These are phyloP conservation scores for Diplocarpon rosae DNA, from an alignment of 2,329 filamentous ascomycete genomes.

Conservation along the genomic window DNA sequence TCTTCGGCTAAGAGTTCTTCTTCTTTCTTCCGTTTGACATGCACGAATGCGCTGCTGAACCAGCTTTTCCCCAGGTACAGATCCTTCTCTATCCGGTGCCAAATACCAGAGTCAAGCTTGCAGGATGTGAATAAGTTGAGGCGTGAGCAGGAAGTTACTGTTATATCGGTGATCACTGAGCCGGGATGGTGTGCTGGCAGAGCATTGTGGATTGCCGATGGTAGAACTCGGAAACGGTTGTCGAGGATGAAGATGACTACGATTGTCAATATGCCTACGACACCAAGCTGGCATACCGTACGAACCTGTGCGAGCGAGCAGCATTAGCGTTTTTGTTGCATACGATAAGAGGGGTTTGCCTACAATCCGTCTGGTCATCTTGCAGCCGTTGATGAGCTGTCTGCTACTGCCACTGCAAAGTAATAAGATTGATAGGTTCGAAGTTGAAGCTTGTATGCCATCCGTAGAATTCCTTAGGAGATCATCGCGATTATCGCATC, in stretches of 20 bases:
- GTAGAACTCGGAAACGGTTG: conserved; percentile 56
- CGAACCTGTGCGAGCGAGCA: conserved; percentile 32
- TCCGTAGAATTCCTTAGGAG: conserved; percentile 7
- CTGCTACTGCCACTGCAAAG: conserved; percentile 6
- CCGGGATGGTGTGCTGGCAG: conserved; percentile 59
- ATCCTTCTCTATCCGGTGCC: conserved; percentile 63
- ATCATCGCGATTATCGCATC: conserved; percentile 9
- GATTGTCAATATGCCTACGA: conserved; percentile 35
- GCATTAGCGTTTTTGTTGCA: conserved; percentile 1
- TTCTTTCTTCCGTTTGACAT: conserved; percentile 59
- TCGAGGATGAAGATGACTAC: conserved; percentile 55
- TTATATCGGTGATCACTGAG: conserved; percentile 60
- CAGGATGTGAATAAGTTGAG: conserved; percentile 50
- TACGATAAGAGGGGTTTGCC: background rate
- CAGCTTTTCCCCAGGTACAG: conserved; percentile 54
- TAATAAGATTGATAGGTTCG: background rate
- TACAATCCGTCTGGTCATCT: conserved; percentile 28
- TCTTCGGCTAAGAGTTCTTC: conserved; percentile 54
- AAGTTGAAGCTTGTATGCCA: conserved; percentile 9
- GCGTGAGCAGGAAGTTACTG: conserved; percentile 50
- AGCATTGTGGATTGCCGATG: conserved; percentile 55
- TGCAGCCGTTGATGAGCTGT: conserved; percentile 6
- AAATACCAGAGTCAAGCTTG: conserved; percentile 44
- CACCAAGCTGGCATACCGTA: conserved; percentile 25
- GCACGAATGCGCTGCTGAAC: conserved; percentile 55